A percentile compares a stretch with the other conserved stretches of the same genome.
phyloP scores from a whole-genome alignment of 768 basidiomycete genomes.

The Boletus subparvulus region DNA sequence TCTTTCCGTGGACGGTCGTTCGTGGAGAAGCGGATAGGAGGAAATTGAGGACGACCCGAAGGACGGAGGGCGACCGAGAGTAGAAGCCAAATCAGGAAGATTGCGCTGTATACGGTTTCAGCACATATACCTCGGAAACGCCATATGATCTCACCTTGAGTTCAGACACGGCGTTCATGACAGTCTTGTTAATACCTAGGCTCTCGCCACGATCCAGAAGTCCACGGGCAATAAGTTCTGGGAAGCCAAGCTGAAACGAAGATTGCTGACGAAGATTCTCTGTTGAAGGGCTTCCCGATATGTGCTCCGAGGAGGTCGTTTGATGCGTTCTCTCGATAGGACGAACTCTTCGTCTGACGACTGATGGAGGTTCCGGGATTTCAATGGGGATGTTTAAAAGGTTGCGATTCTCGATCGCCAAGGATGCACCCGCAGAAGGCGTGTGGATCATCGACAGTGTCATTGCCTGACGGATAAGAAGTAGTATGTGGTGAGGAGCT shows the following conservation, averaged over 20 bases:
- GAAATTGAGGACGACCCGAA: constrained; percentile 38
- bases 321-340: constrained; percentile 34
- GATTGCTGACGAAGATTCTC: constrained; percentile 42
- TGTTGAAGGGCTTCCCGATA: constrained; percentile 19
- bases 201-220: constrained; percentile 75
- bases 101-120: constrained; percentile 55
- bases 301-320: constrained; percentile 18
- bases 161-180: constrained; percentile 79
- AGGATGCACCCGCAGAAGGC: constrained; percentile 70
- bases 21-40: constrained; percentile 64
- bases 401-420: constrained; percentile 82
- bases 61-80: constrained; percentile 56
- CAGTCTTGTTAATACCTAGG: constrained; percentile 79
- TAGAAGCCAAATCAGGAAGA: constrained; percentile 77
- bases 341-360: constrained; percentile 38
- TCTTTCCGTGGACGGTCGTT: constrained; percentile 54
- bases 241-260: constrained; percentile 51
- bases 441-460: constrained; percentile 73
- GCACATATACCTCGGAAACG: background rate
- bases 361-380: constrained; percentile 47
- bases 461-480: constrained; percentile 83
- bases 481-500: constrained; percentile 54
- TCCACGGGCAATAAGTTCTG: constrained; percentile 72
- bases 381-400: constrained; percentile 72
- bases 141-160: constrained; percentile 53